Evolutionary conservation across 2,329 filamentous ascomycete species (phyloP).

Genomic region (Trichocomaceae sp.): DNA sequence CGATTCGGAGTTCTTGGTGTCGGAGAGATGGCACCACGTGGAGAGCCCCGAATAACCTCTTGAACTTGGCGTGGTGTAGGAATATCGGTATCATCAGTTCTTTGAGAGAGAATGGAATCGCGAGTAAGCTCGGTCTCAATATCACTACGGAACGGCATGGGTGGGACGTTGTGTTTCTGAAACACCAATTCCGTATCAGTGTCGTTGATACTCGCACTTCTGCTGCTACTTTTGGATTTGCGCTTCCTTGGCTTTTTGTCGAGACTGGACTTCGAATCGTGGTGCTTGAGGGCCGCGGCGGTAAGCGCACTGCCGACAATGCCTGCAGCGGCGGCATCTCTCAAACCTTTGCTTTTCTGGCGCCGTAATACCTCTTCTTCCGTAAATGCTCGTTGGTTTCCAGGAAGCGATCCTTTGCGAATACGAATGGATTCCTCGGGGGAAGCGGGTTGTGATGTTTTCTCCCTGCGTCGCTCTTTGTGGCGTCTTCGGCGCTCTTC

Average conservation of each 20-base stretch:
- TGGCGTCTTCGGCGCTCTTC: constrained; percentile 46
- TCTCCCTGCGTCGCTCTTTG: constrained; percentile 50
- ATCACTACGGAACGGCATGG: constrained; percentile 83
- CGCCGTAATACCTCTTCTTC: constrained; percentile 48
- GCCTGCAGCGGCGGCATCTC: constrained; percentile 51
- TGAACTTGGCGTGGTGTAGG: constrained; percentile 57
- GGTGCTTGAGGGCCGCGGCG: constrained; percentile 56
- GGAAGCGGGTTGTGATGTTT: constrained; percentile 43
- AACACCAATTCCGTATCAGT: constrained; percentile 51
- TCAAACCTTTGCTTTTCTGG: constrained; percentile 49
- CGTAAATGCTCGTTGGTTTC: constrained; percentile 29
- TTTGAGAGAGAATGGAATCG: constrained; percentile 76
- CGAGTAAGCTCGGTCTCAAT: constrained; percentile 82
- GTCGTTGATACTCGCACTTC: constrained; percentile 48
- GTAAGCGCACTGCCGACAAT: constrained; percentile 54
- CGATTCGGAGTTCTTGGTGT: constrained; percentile 56
- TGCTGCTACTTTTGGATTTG: constrained; percentile 46
- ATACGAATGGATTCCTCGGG: constrained; percentile 40
- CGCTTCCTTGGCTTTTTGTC: constrained; percentile 38
- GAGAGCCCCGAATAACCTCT: constrained; percentile 56
- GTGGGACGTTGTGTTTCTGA: constrained; percentile 58
- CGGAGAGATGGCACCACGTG: constrained; percentile 50
- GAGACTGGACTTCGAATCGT: constrained; percentile 57
- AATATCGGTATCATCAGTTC: constrained; percentile 65
- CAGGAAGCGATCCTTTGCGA: constrained; percentile 41